These are phyloP conservation scores for Chlorella vulgaris DNA, from an alignment of 139 green algal genomes.

Conservation along the genomic window DNA sequence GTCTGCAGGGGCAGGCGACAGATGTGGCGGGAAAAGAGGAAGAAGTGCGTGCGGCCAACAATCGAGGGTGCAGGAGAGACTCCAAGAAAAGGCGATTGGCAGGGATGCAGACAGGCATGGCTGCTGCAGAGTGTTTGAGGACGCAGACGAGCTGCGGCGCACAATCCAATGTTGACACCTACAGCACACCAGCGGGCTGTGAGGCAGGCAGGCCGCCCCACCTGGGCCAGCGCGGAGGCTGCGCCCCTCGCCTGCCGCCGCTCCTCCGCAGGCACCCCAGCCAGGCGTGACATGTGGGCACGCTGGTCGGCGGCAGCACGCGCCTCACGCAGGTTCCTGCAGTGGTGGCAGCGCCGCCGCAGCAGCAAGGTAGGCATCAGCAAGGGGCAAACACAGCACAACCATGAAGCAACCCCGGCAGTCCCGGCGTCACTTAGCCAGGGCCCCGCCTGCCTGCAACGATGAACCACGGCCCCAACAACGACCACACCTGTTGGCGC, in stretches of 20 bases:
- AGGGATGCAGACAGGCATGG: too few species aligned
- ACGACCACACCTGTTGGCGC: conserved; percentile 63
- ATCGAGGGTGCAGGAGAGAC: too few species aligned
- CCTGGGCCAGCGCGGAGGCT: not conserved
- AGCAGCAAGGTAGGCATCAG: not conserved
- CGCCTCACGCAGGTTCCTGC: conserved; percentile 38
- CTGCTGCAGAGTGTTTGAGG: too few species aligned
- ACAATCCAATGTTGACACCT: too few species aligned
- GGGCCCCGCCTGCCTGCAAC: too few species aligned
- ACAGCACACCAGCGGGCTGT: too few species aligned
- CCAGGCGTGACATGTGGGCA: not conserved
- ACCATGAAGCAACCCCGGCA: too few species aligned
- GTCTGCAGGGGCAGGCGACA: conserved; percentile 12
- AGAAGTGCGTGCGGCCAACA: too few species aligned
- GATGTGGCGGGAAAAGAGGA: not conserved
- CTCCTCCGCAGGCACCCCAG: conserved; percentile 9
- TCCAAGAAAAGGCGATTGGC: too few species aligned
- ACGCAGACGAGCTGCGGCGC: too few species aligned
- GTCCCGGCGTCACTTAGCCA: too few species aligned
- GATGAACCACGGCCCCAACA: too few species aligned
- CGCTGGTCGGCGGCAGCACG: conserved; percentile 11
- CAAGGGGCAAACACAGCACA: not conserved
- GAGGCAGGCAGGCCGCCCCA: not conserved
- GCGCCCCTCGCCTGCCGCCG: conserved; percentile 5
- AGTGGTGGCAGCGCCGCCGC: not conserved